These are phyloP conservation scores for Serendipita vermifera DNA, from an alignment of 768 basidiomycete species.

Conservation along the genomic window DNA sequence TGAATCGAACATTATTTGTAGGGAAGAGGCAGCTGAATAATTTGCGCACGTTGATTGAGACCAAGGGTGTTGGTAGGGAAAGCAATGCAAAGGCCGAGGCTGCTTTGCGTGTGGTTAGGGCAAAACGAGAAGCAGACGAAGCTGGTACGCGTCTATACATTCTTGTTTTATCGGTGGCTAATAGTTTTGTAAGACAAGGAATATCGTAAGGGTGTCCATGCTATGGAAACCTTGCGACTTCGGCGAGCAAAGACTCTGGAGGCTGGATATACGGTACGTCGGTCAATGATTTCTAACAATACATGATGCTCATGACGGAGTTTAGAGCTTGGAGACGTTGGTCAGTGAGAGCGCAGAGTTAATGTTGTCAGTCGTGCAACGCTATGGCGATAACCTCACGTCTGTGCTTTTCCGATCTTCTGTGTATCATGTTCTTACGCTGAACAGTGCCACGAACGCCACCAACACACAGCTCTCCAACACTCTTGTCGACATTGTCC, in stretches of 20 bases:
- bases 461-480: slow-evolving; percentile 64
- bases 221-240: slow-evolving; percentile 81
- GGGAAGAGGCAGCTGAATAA: slow-evolving; percentile 81
- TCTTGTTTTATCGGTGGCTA: background rate
- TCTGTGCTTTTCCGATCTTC: slow-evolving; percentile 24
- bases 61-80: slow-evolving; percentile 40
- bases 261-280: slow-evolving; percentile 59
- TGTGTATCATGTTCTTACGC: slow-evolving; percentile 2
- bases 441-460: slow-evolving; percentile 56
- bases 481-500: slow-evolving; percentile 47
- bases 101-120: slow-evolving; percentile 62
- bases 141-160: slow-evolving; percentile 42
- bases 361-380: slow-evolving; percentile 50
- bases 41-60: slow-evolving; percentile 65
- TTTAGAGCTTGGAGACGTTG: slow-evolving; percentile 69
- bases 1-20: slow-evolving; percentile 20
- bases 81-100: slow-evolving; percentile 41
- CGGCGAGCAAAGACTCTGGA: slow-evolving; percentile 71
- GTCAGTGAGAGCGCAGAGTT: slow-evolving; percentile 54
- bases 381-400: slow-evolving; percentile 73
- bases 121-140: slow-evolving; percentile 84
- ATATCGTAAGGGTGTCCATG: slow-evolving; percentile 79
- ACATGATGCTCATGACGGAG: background rate
- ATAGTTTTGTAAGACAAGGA: slow-evolving; percentile 54
- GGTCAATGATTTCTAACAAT: background rate